Percentiles rank a stretch among this genome's conserved stretches.
These are phyloP conservation scores for Megacollybia marginata DNA, from an alignment of 768 basidiomycete species.

Conservation along the genomic window DNA sequence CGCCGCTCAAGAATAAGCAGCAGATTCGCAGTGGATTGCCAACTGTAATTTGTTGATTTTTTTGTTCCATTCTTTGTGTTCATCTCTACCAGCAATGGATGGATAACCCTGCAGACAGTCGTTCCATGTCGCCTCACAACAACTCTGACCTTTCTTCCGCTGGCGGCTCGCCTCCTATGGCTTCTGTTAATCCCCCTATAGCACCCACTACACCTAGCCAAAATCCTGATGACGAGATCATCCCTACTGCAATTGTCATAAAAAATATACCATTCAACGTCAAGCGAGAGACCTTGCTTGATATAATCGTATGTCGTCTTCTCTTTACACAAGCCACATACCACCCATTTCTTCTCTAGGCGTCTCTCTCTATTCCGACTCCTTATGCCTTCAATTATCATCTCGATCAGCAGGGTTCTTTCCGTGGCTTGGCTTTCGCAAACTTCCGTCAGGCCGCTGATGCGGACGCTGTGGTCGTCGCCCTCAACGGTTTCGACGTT, in stretches of 20 bases:
- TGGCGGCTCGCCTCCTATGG: conserved; percentile 71
- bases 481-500: conserved; percentile 93
- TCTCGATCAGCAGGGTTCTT: conserved; percentile 91
- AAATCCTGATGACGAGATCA: conserved; percentile 79
- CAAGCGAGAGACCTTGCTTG: conserved; percentile 90
- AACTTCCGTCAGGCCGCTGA: conserved; percentile 91
- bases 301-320: conserved; percentile 76
- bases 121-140: conserved; percentile 78
- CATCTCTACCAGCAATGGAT: conserved; percentile 70
- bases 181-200: conserved; percentile 36
- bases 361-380: conserved; percentile 87
- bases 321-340: conserved; percentile 4
- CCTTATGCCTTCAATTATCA: conserved; percentile 99
- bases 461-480: conserved; percentile 92
- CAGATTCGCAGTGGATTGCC: conserved; percentile 64
- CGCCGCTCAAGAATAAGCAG: conserved; percentile 67
- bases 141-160: conserved; percentile 86
- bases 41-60: conserved; percentile 42
- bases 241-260: conserved; percentile 98
- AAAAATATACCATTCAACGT: conserved; percentile 99
- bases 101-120: conserved; percentile 67
- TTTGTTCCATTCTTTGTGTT: conserved; percentile 12
- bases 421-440: conserved; percentile 96
- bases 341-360: conserved; percentile 32
- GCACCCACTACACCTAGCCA: conserved; percentile 43